These are phyloP conservation scores for Colletotrichum sp. DNA, from an alignment of 2,329 filamentous ascomycete genomes.

Conservation along the genomic window DNA sequence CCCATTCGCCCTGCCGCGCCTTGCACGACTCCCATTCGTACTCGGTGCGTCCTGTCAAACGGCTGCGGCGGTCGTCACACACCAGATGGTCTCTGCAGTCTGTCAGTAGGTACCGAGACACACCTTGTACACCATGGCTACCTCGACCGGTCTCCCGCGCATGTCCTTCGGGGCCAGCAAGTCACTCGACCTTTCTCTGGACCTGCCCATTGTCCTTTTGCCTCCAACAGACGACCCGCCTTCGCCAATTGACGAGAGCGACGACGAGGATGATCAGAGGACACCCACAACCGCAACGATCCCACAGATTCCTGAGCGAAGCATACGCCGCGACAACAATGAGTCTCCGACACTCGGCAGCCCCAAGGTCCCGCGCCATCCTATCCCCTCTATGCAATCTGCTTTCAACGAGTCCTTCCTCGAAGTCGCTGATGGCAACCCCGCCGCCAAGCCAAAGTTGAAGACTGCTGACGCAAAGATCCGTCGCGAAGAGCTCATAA, in stretches of 20 bases:
- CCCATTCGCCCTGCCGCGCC: background rate
- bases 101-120: background rate
- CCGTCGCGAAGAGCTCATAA: conserved; percentile 71
- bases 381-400: conserved; percentile 77
- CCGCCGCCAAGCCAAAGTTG: conserved; percentile 55
- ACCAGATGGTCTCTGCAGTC: conserved; percentile 13
- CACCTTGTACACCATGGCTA: conserved; percentile 20
- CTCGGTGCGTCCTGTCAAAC: conserved; percentile 1
- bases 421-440: conserved; percentile 65
- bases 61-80: conserved; percentile 13
- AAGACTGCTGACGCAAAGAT: conserved; percentile 61
- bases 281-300: conserved; percentile 16
- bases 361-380: conserved; percentile 58
- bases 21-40: conserved; percentile 4
- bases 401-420: conserved; percentile 84
- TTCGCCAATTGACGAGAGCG: conserved; percentile 5
- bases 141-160: conserved; percentile 20
- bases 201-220: conserved; percentile 20
- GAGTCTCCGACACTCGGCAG: conserved; percentile 3
- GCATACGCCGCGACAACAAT: conserved; percentile 9
- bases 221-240: conserved; percentile 12
- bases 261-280: conserved; percentile 17
- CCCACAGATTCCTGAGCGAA: conserved; percentile 18
- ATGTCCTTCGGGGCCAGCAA: conserved; percentile 23
- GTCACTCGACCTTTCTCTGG: conserved; percentile 18